phyloP scores from a whole-genome alignment of 1,139 yeast species.

The Sugiyamaella grinbergsii region DNA sequence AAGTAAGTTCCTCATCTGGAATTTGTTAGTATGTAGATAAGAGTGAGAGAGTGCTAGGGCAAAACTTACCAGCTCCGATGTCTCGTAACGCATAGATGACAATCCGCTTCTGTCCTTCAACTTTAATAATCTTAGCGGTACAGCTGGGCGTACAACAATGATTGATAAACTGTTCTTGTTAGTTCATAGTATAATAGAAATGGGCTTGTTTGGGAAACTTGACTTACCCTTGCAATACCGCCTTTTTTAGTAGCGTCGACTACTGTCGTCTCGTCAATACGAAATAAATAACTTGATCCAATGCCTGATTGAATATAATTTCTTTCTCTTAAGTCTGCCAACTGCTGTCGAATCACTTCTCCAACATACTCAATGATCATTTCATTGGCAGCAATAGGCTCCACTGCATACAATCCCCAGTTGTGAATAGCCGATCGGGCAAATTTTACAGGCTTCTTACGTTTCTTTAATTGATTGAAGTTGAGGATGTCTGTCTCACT shows the following conservation, averaged over 20 bases:
- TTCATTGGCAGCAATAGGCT: conserved; percentile 90
- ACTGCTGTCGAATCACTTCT: conserved; percentile 89
- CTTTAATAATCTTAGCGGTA: conserved; percentile 94
- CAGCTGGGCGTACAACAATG: conserved; percentile 98
- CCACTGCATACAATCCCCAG: conserved; percentile 96
- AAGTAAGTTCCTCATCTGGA: conserved; percentile 76
- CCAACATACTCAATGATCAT: conserved; percentile 99
- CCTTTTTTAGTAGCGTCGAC: conserved; percentile 98
- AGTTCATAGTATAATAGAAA: conserved; percentile 4
- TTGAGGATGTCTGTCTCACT: conserved; percentile 80
- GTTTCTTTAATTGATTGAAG: conserved; percentile 75
- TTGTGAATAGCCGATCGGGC: conserved; percentile 96
- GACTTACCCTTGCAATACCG: conserved; percentile 71
- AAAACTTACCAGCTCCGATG: conserved; percentile 62
- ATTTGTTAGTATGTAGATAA: not conserved
- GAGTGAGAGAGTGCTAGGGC: not conserved
- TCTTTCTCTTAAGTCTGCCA: conserved; percentile 90
- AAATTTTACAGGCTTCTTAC: conserved; percentile 92
- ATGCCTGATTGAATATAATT: conserved; percentile 87
- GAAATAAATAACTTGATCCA: conserved; percentile 88
- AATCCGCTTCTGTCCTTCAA: conserved; percentile 90
- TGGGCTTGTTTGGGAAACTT: not conserved
- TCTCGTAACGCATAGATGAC: conserved; percentile 92
- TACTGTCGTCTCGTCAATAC: conserved; percentile 92
- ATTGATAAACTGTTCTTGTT: conserved; percentile 61